Percentiles rank a stretch among this genome's conserved stretches.
phyloP scores from a whole-genome alignment of 352 stramenopile species.

The Phytophthora tentaculata region DNA sequence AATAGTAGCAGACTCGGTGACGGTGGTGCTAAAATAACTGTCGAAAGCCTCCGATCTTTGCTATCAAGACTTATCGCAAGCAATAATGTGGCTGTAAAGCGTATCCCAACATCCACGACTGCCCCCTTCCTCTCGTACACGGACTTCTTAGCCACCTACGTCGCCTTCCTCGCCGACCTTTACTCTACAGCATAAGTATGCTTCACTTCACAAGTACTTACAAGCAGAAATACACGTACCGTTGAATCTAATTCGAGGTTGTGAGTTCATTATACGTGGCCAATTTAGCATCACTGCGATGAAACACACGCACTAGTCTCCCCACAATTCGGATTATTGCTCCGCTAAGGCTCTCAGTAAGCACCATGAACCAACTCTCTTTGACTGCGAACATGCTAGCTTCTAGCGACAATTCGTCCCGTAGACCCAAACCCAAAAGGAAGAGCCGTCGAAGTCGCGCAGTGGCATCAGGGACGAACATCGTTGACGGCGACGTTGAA shows the following conservation, averaged over 20 bases:
- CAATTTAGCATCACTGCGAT: slow-evolving; percentile 20
- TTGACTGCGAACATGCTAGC: slow-evolving; percentile 4
- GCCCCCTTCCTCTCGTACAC: slow-evolving; percentile 64
- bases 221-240: slow-evolving; percentile 14
- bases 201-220: slow-evolving; percentile 1
- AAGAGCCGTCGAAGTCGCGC: slow-evolving; percentile 32
- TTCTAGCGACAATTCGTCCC: slow-evolving; percentile 6
- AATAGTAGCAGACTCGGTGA: too few species aligned
- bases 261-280: too few species aligned
- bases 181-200: too few species aligned
- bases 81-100: slow-evolving; percentile 31
- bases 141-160: slow-evolving; percentile 68
- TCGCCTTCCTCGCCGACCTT: slow-evolving; percentile 47
- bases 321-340: slow-evolving; percentile 9
- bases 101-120: slow-evolving; percentile 39
- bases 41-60: slow-evolving; percentile 49
- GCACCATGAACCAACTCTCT: slow-evolving; percentile 28
- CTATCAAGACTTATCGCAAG: slow-evolving; percentile 49
- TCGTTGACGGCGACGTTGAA: slow-evolving; percentile 6
- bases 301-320: slow-evolving; percentile 12
- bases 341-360: neutral
- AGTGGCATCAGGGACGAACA: neutral
- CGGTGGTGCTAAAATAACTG: slow-evolving; percentile 7
- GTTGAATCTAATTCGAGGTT: slow-evolving; percentile 26
- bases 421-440: slow-evolving; percentile 21